A percentile compares a stretch with the other conserved stretches of the same genome.
Evolutionary conservation across 225 moss, liverwort and hornwort species (phyloP).

Genomic region (Physcomitrellopsis africana): DNA sequence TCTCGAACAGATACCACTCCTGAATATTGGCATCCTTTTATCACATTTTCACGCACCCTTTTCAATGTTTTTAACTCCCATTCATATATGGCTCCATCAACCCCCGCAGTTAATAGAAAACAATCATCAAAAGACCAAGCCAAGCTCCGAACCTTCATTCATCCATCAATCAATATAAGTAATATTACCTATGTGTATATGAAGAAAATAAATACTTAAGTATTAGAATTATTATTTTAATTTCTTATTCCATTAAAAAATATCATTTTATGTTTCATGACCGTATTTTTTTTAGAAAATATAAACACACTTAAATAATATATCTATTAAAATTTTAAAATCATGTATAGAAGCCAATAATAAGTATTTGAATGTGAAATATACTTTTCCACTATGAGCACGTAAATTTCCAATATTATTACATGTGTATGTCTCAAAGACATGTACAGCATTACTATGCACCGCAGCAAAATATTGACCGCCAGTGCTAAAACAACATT

Average conservation of each 20-base stretch:
- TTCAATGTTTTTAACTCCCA: conserved; percentile 83
- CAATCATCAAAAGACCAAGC: conserved; percentile 90
- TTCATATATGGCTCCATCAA: conserved; percentile 91
- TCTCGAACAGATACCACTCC: conserved; percentile 66
- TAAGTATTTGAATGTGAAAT: neutral
- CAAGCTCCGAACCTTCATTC: conserved; percentile 68
- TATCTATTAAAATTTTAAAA: too few species aligned
- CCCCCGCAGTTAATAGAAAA: conserved; percentile 69
- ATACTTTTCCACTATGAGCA: conserved; percentile 88
- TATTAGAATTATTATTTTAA: too few species aligned
- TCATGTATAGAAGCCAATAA: too few species aligned
- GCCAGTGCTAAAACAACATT: conserved; percentile 74
- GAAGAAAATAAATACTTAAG: too few species aligned
- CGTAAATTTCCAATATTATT: conserved; percentile 64
- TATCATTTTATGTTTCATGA: too few species aligned
- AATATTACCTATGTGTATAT: too few species aligned
- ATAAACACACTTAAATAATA: too few species aligned
- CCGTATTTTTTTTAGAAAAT: too few species aligned
- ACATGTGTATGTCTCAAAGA: conserved; percentile 69
- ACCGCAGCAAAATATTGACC: conserved; percentile 72
- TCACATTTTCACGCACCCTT: conserved; percentile 80
- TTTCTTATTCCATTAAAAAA: too few species aligned
- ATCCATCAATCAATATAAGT: too few species aligned
- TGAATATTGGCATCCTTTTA: conserved; percentile 86
- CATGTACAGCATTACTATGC: conserved; percentile 59